Base-by-base conservation (phyloP, 805 yeast genomes). In the Suhomyces sp. region DNA sequence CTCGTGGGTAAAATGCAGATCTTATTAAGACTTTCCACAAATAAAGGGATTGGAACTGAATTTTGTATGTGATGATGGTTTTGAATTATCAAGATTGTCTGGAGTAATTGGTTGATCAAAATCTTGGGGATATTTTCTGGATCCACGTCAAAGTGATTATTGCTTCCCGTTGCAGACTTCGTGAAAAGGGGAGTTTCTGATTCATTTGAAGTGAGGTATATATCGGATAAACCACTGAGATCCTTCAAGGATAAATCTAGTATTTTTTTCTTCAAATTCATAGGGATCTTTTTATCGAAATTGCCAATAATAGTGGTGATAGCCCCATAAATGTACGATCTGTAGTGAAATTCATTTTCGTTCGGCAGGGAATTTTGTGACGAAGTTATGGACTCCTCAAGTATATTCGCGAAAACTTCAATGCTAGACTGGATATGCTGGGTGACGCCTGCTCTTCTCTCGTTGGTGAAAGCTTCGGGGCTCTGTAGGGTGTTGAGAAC, bases 401-500 rank as follows among this genome's bases (percentile, higher is more conserved):
- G 42, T 14, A 56, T 37, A 3, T 33, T 28, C 14, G 36, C 31
- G 28, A 58, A 57, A 2, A 56, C 32, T 2, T 42, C 36, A n/a
- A 50, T 39, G 9, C 48, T 40, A 2, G 35, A 25, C 5, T 28
- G 31, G n/a, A 59, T 40, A 31, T 56, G 60, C 7, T 39, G 29
- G 13, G 14, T 16, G 3, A 71, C 70, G 25, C 67, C 57, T 4
- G 45, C 43, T 22, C 56, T 56, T 38, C 81, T 65, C 2, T 50
- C 48, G 42, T 58, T 60, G 8, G 56, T 64, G 19, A 63, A 56
- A 0, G 74, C 70, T 36, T 72, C 79, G 0, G 77, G 72, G 39
- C 72, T 66, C 39, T 72, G 71, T 34, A 83, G 64, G 33, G 76
- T 80, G 14, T 62, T 56, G 23, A 81, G 50, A 15, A 83, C 73